phyloP scores from a whole-genome alignment of 2,329 filamentous ascomycete genomes.

The Trichothecium roseum region DNA sequence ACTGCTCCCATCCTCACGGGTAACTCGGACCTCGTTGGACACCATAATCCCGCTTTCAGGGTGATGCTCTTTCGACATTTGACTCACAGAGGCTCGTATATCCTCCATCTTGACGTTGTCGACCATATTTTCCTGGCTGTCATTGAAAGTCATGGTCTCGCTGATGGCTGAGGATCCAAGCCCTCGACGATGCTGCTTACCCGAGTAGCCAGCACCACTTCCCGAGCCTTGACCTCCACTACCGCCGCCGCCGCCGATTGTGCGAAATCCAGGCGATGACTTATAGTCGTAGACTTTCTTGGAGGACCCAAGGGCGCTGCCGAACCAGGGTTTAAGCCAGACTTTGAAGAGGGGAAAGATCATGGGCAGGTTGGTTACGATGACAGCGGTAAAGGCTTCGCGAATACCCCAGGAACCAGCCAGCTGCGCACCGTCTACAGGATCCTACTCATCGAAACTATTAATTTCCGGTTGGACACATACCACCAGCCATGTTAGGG shows the following conservation, averaged over 20 bases:
- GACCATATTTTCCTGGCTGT: slow-evolving; percentile 5
- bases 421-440: slow-evolving; percentile 26
- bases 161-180: background rate
- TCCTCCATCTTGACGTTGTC: background rate
- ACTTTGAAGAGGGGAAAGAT: slow-evolving; percentile 33
- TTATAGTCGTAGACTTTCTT: background rate
- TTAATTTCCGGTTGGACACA: background rate
- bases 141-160: slow-evolving; percentile 2
- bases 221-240: background rate
- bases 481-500: background rate
- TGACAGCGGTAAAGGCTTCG: slow-evolving; percentile 32
- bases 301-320: slow-evolving; percentile 3
- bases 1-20: background rate
- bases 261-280: background rate
- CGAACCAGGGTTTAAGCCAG: slow-evolving; percentile 16
- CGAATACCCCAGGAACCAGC: slow-evolving; percentile 31
- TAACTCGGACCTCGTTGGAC: slow-evolving; percentile 2
- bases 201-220: slow-evolving; percentile 1
- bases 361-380: slow-evolving; percentile 32
- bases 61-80: background rate
- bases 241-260: slow-evolving; percentile 1
- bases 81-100: background rate
- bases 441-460: slow-evolving; percentile 17
- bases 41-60: background rate
- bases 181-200: background rate